Conservation (phyloP, 768 basidiomycete species). For the Suillus alpinus region DNA sequence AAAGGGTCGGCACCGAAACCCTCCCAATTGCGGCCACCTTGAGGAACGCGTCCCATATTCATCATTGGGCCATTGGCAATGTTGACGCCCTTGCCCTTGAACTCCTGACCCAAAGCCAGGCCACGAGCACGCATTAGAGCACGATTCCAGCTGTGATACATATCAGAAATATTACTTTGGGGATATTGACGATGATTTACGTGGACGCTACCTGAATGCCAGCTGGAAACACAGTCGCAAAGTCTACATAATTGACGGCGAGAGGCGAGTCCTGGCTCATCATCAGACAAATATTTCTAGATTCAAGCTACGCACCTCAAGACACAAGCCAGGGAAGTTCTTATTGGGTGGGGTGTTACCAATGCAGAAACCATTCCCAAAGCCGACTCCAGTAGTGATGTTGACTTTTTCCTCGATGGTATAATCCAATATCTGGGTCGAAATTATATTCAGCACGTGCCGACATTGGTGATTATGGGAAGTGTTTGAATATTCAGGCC, state of each 20-base stretch:
- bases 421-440: constrained; percentile 38
- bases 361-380: constrained; percentile 53
- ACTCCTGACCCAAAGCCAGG: constrained; percentile 62
- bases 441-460: not conserved
- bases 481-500: not conserved
- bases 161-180: constrained; percentile 23
- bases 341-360: constrained; percentile 49
- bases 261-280: constrained; percentile 29
- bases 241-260: constrained; percentile 40
- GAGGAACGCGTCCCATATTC: constrained; percentile 72
- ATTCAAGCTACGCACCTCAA: constrained; percentile 42
- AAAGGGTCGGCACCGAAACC: constrained; percentile 86
- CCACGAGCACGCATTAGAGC: constrained; percentile 64
- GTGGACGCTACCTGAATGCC: constrained; percentile 52
- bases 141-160: constrained; percentile 47
- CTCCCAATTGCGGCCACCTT: constrained; percentile 85
- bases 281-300: not conserved
- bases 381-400: constrained; percentile 19
- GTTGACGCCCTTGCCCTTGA: constrained; percentile 61
- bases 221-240: constrained; percentile 47
- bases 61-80: constrained; percentile 59
- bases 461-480: not conserved
- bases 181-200: constrained; percentile 31
- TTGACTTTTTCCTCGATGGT: constrained; percentile 21
- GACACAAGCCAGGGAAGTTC: constrained; percentile 57